Conservation (phyloP, 2,329 filamentous ascomycete genomes). For the Neonectria magnoliae region DNA sequence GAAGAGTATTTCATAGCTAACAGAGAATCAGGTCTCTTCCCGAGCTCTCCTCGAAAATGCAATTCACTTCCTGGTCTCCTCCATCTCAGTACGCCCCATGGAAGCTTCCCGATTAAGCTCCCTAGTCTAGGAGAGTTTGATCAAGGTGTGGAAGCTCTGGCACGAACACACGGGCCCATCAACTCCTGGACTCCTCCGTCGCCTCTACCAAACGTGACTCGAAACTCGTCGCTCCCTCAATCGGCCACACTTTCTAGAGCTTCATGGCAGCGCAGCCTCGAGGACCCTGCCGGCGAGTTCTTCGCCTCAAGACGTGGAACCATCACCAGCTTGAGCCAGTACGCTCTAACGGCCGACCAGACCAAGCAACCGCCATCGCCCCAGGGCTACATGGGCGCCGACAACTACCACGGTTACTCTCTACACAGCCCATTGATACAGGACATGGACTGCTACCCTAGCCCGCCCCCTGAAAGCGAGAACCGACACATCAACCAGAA, state of each 20-base stretch:
- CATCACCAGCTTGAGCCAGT: conserved; percentile 29
- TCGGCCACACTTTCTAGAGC: conserved; percentile 25
- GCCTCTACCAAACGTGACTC: conserved; percentile 40
- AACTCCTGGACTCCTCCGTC: conserved; percentile 44
- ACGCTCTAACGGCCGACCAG: conserved; percentile 31
- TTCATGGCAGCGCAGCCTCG: conserved; percentile 30
- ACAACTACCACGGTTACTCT: conserved; percentile 37
- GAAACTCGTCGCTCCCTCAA: conserved; percentile 38
- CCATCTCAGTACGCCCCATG: conserved; percentile 28
- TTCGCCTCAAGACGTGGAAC: conserved; percentile 29
- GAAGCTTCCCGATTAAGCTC: conserved; percentile 40
- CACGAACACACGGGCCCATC: conserved; percentile 43
- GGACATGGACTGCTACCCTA: conserved; percentile 46
- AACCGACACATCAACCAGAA: conserved; percentile 56
- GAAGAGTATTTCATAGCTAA: conserved; percentile 11
- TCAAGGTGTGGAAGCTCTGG: conserved; percentile 50
- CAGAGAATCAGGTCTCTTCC: conserved; percentile 33
- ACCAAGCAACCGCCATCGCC: conserved; percentile 29
- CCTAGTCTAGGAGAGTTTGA: conserved; percentile 52
- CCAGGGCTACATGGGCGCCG: conserved; percentile 34
- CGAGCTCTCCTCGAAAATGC: conserved; percentile 36
- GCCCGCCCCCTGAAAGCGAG: conserved; percentile 50
- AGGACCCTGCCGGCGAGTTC: conserved; percentile 21
- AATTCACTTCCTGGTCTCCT: conserved; percentile 39
- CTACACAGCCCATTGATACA: conserved; percentile 39